phyloP scores from a whole-genome alignment of 257 asterid genomes.

The Rehmannia glutinosa region DNA sequence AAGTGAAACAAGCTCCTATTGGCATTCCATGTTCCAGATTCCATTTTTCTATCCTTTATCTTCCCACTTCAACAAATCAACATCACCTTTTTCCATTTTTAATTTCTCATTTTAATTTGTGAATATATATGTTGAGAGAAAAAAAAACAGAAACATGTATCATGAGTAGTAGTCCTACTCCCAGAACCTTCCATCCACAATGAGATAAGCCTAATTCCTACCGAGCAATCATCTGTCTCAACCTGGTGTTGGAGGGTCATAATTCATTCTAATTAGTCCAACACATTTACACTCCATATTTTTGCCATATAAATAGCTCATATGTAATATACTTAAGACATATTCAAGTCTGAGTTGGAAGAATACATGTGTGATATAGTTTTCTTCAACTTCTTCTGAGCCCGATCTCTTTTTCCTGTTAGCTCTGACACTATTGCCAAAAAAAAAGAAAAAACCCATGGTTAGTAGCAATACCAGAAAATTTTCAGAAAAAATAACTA shows the following conservation, averaged over 20 bases:
- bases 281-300: not conserved
- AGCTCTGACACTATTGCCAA: not conserved
- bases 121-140: not conserved
- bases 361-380: not conserved
- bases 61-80: slow-evolving; percentile 46
- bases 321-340: slow-evolving; percentile 10
- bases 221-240: slow-evolving; percentile 33
- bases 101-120: not conserved
- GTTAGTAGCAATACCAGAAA: slow-evolving; percentile 31
- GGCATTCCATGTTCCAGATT: slow-evolving; percentile 44
- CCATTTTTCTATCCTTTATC: slow-evolving; percentile 24
- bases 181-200: slow-evolving; percentile 44
- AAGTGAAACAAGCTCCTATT: slow-evolving; percentile 24
- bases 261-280: not conserved
- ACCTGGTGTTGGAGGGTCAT: slow-evolving; percentile 39
- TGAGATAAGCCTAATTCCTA: slow-evolving; percentile 46
- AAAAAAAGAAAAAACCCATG: slow-evolving; percentile 17
- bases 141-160: not conserved
- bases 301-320: slow-evolving; percentile 50
- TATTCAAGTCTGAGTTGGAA: slow-evolving; percentile 19
- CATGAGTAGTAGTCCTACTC: slow-evolving; percentile 14
- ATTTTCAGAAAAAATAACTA: no score
- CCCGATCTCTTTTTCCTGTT: not conserved
- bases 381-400: not conserved
- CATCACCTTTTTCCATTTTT: slow-evolving; percentile 32